phyloP scores from a whole-genome alignment of 1,139 yeast genomes.

The Yamadazyma atlantica region DNA sequence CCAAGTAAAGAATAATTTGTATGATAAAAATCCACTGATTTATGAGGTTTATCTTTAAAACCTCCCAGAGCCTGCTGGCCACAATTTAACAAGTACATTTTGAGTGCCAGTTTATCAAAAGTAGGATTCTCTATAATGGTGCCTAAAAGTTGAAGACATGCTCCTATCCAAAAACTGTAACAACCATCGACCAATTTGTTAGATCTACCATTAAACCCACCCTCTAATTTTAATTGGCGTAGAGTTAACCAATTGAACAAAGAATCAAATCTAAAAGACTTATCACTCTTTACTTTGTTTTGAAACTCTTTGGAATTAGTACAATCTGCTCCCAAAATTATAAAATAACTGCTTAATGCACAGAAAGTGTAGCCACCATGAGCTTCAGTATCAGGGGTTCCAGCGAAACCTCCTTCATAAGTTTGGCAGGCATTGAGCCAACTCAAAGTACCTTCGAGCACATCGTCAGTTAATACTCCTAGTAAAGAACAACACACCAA shows the following conservation, averaged over 20 bases:
- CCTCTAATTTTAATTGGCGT: slow-evolving; percentile 72
- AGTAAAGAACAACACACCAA: slow-evolving; percentile 71
- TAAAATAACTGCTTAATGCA: slow-evolving; percentile 70
- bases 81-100: slow-evolving; percentile 68
- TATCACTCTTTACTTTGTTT: slow-evolving; percentile 12
- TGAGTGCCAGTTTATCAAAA: slow-evolving; percentile 56
- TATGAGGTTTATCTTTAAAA: slow-evolving; percentile 84
- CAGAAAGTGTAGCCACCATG: slow-evolving; percentile 98
- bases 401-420: slow-evolving; percentile 94
- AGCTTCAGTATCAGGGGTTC: slow-evolving; percentile 80
- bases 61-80: slow-evolving; percentile 76
- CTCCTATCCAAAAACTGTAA: slow-evolving; percentile 96
- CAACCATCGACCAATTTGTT: slow-evolving; percentile 96
- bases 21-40: slow-evolving; percentile 81
- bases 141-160: slow-evolving; percentile 64
- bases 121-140: slow-evolving; percentile 36
- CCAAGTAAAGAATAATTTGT: slow-evolving; percentile 85
- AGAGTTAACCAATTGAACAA: slow-evolving; percentile 65
- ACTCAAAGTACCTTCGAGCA: slow-evolving; percentile 50
- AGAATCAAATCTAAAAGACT: slow-evolving; percentile 29
- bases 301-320: slow-evolving; percentile 18
- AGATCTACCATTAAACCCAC: slow-evolving; percentile 87
- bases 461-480: slow-evolving; percentile 59
- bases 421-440: slow-evolving; percentile 82
- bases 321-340: slow-evolving; percentile 31